A percentile compares a stretch with the other conserved stretches of the same genome.
These are phyloP conservation scores for Gossypium australe DNA, from an alignment of 345 rosid species.

Conservation along the genomic window DNA sequence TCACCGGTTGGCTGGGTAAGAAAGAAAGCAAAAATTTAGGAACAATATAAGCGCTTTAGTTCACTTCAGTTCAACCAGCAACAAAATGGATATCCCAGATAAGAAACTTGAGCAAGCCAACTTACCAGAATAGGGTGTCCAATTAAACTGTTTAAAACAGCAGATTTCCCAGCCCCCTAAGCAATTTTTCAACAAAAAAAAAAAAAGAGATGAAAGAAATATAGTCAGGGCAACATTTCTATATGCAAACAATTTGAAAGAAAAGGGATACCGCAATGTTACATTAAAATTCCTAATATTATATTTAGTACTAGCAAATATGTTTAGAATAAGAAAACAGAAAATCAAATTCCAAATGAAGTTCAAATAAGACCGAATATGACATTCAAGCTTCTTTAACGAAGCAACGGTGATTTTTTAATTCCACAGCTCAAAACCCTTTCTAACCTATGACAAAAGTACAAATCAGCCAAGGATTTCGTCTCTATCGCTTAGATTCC, in stretches of 20 bases:
- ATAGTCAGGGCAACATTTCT: neutral
- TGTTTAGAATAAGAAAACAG: neutral
- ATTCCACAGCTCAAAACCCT: neutral
- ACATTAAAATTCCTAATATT: neutral
- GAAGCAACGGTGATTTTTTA: neutral
- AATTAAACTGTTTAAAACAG: conserved; percentile 80
- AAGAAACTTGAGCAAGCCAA: neutral
- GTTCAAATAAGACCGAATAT: neutral
- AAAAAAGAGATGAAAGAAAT: neutral
- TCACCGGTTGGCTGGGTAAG: conserved; percentile 84
- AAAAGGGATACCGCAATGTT: neutral
- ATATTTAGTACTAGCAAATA: neutral
- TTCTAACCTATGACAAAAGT: neutral
- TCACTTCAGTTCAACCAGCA: neutral
- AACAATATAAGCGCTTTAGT: neutral
- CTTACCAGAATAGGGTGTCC: conserved; percentile 93
- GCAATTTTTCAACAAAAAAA: neutral
- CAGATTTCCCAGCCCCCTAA: conserved; percentile 97
- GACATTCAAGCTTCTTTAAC: neutral
- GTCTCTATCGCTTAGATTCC: neutral
- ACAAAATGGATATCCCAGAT: neutral
- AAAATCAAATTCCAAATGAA: neutral
- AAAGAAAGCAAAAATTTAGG: neutral
- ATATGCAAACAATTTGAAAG: conserved; percentile 3
- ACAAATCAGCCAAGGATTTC: neutral